Percentiles rank a stretch among this genome's conserved stretches.
These are phyloP conservation scores for Dissophora globulifera DNA, from an alignment of 192 early-diverging fungal species.

Conservation along the genomic window DNA sequence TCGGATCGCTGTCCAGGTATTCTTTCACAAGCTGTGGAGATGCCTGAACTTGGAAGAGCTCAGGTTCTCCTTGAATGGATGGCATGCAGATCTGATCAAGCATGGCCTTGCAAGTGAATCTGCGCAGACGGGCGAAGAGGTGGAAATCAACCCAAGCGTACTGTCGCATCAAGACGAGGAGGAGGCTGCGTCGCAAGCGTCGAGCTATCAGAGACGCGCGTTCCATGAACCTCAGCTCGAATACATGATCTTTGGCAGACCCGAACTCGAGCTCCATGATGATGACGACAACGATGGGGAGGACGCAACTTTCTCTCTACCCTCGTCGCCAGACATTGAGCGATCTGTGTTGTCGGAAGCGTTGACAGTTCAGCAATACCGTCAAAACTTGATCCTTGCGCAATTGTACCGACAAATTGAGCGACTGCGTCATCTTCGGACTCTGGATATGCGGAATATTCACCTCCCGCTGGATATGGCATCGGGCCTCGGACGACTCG, in stretches of 20 bases:
- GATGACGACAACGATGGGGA: too few relatives aligned
- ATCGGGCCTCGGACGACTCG: slow-evolving; percentile 15
- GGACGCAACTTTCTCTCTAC: too few relatives aligned
- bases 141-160: neutral
- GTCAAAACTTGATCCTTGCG: slow-evolving; percentile 12
- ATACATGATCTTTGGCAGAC: slow-evolving; percentile 13
- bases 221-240: slow-evolving; percentile 33
- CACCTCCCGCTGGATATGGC: slow-evolving; percentile 15
- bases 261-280: too few relatives aligned
- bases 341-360: too few relatives aligned
- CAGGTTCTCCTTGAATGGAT: slow-evolving; percentile 15
- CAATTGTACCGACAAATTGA: slow-evolving; percentile 35
- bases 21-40: slow-evolving; percentile 29
- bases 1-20: slow-evolving; percentile 17
- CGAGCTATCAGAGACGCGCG: too few relatives aligned
- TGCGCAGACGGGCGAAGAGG: too few relatives aligned
- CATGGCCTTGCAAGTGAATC: too few relatives aligned
- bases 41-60: slow-evolving; percentile 11
- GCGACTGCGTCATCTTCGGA: neutral
- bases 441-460: slow-evolving; percentile 21
- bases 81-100: slow-evolving; percentile 16
- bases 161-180: too few relatives aligned
- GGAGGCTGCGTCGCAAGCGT: neutral
- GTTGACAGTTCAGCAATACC: too few relatives aligned
- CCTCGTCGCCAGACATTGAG: too few relatives aligned